These are phyloP conservation scores for Fistulifera pelliculosa DNA, from an alignment of 108 stramenopile genomes.

Conservation along the genomic window DNA sequence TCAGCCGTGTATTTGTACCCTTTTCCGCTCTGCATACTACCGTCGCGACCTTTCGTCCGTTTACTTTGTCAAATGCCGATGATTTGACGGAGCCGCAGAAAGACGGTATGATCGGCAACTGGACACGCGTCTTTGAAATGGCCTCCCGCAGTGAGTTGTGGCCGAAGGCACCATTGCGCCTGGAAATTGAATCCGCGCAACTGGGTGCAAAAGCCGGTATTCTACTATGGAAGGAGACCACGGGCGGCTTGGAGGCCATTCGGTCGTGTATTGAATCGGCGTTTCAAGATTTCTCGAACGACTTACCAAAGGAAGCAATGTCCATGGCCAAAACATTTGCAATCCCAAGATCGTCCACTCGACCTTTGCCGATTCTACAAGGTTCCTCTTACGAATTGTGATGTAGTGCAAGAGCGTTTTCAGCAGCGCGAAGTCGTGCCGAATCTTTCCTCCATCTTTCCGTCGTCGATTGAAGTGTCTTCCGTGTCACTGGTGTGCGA, in stretches of 20 bases:
- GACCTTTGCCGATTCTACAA: constrained; percentile 33
- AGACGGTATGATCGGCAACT: constrained; percentile 1
- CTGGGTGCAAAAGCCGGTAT: constrained; percentile 40
- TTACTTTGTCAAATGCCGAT: not conserved
- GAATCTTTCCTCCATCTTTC: constrained; percentile 10
- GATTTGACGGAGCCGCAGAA: not conserved
- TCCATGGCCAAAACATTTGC: constrained; percentile 8
- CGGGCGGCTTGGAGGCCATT: constrained; percentile 26
- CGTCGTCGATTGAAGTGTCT: not conserved
- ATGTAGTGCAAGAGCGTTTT: constrained; percentile 23
- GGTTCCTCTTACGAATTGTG: constrained; percentile 18
- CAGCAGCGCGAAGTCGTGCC: constrained; percentile 13
- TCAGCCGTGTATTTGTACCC: constrained; percentile 32
- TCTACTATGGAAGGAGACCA: constrained; percentile 34
- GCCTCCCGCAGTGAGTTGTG: constrained; percentile 23
- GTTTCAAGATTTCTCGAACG: not conserved
- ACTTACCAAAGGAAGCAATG: not conserved
- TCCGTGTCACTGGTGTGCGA: constrained; percentile 20
- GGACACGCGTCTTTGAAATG: constrained; percentile 8
- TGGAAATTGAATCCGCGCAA: constrained; percentile 26
- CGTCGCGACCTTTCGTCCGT: constrained; percentile 19
- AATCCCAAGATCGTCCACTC: constrained; percentile 39
- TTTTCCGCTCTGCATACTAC: constrained; percentile 28
- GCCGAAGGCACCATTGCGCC: constrained; percentile 27
- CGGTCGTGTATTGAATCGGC: constrained; percentile 18